A percentile compares a stretch with the other conserved stretches of the same genome.
phyloP scores from a whole-genome alignment of 2,329 filamentous ascomycete genomes.

The Colletotrichum paranaense region DNA sequence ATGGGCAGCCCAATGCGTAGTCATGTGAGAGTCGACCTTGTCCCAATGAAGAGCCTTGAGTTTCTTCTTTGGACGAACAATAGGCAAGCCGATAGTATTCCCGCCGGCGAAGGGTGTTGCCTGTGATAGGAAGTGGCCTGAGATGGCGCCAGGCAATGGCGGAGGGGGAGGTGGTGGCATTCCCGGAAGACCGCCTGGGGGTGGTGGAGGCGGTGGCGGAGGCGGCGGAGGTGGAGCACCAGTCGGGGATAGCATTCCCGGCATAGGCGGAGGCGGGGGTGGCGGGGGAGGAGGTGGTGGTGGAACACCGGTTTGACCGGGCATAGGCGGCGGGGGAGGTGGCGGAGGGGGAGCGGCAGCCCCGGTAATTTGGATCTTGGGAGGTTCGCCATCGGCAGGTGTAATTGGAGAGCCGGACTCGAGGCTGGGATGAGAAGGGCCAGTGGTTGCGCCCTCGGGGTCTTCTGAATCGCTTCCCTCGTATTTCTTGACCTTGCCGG shows the following conservation, averaged over 20 bases:
- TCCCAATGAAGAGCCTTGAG: constrained; percentile 99
- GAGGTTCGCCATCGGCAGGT: constrained; percentile 69
- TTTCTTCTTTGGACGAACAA: constrained; percentile 96
- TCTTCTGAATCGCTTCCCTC: constrained; percentile 81
- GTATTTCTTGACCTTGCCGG: constrained; percentile 78
- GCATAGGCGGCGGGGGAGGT: constrained; percentile 49
- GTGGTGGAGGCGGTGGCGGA: constrained; percentile 57
- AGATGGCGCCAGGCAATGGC: constrained; percentile 70
- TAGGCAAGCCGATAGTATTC: constrained; percentile 75
- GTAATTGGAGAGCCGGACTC: constrained; percentile 78
- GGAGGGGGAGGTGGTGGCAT: constrained; percentile 59
- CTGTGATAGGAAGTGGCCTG: constrained; percentile 81
- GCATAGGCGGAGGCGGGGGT: constrained; percentile 59
- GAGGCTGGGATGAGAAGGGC: constrained; percentile 79
- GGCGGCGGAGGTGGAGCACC: constrained; percentile 60
- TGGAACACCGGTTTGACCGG: constrained; percentile 43
- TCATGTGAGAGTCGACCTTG: constrained; percentile 92
- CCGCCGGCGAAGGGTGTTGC: constrained; percentile 64
- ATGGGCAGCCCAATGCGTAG: constrained; percentile 92
- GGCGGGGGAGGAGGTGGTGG: constrained; percentile 60
- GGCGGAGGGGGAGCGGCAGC: constrained; percentile 49
- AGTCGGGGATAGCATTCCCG: constrained; percentile 49
- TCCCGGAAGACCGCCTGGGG: constrained; percentile 60
- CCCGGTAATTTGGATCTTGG: constrained; percentile 69
- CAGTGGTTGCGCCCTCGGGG: constrained; percentile 77